Base-by-base conservation (phyloP, 106 monocot genomes). In the Posidonia australis region DNA sequence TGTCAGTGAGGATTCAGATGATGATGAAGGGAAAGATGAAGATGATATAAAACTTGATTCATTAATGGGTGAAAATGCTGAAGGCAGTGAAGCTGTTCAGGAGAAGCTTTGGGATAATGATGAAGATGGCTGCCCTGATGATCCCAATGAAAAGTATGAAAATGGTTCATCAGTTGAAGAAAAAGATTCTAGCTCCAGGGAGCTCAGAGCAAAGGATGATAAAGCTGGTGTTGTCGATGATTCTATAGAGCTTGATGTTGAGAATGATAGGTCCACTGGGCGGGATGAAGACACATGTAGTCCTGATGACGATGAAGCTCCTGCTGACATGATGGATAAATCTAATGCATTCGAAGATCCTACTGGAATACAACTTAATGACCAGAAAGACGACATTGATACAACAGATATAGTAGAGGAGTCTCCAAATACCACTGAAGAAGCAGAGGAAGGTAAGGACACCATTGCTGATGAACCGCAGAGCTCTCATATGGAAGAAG, bases 191-290 rank as follows among this genome's bases (percentile, higher is more conserved):
- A 53, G 64, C 13, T 66, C 48, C 20, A 78, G 65, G 68, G 94
- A 94, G 49, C 55, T 94, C 21, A 84, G 84, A 82, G 89, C 90
- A 23, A 94, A 82, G 55, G 78, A 86, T 21, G 89, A 82, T 67
- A 53, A 32, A 56, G 36, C 63, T 20, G 29, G 46, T 70, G 24
- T 30, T 68, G 24, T 66, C 30, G 84, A 82, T 63, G 78, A 85
- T 53, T 56, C 75, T 11, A 78, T 44, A 46, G 80, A 83, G 44
- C 19, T 58, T 17, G 66, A 65, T 43, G 67, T 75, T 26, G 56
- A 70, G 11, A 25, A 61, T 27, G 79, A 84, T 26, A 32, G 13
- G 32, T 4, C 32, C 21, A 48, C 19, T 45, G 58, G 73, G 22
- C 58, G 75, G 36, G 67, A 77, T 16, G 67, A 74, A 1, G 28